These are phyloP conservation scores for Metschnikowia continentalis DNA, from an alignment of 805 yeast genomes.

Conservation along the genomic window DNA sequence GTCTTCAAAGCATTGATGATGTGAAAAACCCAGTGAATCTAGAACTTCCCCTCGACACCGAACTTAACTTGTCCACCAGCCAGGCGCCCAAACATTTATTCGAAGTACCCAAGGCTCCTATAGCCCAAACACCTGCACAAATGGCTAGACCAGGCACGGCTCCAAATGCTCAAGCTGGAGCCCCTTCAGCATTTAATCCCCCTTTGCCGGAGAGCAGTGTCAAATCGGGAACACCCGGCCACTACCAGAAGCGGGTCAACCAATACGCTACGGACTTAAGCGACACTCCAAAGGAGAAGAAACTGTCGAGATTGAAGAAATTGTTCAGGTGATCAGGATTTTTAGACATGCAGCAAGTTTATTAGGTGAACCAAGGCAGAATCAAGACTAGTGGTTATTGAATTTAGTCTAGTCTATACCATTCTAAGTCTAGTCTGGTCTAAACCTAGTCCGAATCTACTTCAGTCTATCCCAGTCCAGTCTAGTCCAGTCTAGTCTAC, in stretches of 20 bases:
- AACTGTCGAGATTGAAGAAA: slow-evolving; percentile 17
- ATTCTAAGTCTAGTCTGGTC: too few species aligned
- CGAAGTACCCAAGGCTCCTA: slow-evolving; percentile 10
- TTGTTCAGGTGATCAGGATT: slow-evolving; percentile 11
- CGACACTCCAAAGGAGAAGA: slow-evolving; percentile 15
- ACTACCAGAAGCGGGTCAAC: slow-evolving; percentile 13
- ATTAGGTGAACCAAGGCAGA: too few species aligned
- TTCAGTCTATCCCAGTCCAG: too few species aligned
- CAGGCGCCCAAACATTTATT: slow-evolving; percentile 17
- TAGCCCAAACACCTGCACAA: background rate
- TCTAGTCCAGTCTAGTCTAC: too few species aligned
- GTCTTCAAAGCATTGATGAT: slow-evolving; percentile 37
- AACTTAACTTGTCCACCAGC: slow-evolving; percentile 10
- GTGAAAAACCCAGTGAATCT: slow-evolving; percentile 38
- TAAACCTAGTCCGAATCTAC: too few species aligned
- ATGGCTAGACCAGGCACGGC: background rate
- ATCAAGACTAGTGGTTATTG: too few species aligned
- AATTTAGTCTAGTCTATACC: too few species aligned
- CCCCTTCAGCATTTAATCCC: slow-evolving; percentile 7
- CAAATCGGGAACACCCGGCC: slow-evolving; percentile 7
- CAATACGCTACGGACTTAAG: slow-evolving; percentile 13
- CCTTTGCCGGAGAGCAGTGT: slow-evolving; percentile 5
- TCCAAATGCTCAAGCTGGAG: background rate
- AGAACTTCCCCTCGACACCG: slow-evolving; percentile 25
- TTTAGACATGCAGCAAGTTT: too few species aligned